Evolutionary conservation across 2,329 filamentous ascomycete species (phyloP).

Genomic region (Coniochaeta hoffmannii): DNA sequence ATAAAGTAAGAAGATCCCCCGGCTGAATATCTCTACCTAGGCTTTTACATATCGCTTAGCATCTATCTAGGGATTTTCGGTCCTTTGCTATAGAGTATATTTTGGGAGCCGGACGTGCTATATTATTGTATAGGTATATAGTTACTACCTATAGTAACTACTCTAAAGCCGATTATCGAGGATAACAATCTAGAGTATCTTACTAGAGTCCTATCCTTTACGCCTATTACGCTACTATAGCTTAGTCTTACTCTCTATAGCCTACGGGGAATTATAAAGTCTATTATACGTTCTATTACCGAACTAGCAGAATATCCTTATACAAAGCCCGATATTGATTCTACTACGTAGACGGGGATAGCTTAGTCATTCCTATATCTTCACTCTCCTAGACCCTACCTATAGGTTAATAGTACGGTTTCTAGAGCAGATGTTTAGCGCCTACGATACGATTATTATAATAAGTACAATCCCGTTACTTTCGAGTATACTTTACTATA

Average conservation of each 20-base stretch:
- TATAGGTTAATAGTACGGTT: background rate
- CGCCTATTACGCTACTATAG: conserved; percentile 7
- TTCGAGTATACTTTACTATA: background rate
- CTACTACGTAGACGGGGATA: conserved; percentile 6
- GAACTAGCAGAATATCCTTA: background rate
- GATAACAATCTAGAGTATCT: conserved; percentile 6
- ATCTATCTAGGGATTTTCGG: background rate
- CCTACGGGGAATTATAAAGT: background rate
- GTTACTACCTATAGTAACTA: conserved; percentile 4
- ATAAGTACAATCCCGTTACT: background rate
- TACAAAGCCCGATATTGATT: background rate
- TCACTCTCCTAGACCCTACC: background rate
- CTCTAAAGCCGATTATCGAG: conserved; percentile 5
- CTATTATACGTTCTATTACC: background rate
- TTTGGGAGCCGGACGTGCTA: conserved; percentile 8
- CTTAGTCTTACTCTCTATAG: conserved; percentile 7
- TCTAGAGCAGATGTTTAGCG: conserved; percentile 8
- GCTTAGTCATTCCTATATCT: conserved; percentile 5
- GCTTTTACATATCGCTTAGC: conserved; percentile 8
- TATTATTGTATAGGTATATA: conserved; percentile 6
- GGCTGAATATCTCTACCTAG: conserved; percentile 4
- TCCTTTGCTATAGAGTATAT: conserved; percentile 5
- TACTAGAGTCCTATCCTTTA: conserved; percentile 6
- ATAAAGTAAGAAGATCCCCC: background rate
- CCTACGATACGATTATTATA: conserved; percentile 5